These are phyloP conservation scores for Backusella luteola DNA, from an alignment of 192 early-diverging fungal species.

Conservation along the genomic window DNA sequence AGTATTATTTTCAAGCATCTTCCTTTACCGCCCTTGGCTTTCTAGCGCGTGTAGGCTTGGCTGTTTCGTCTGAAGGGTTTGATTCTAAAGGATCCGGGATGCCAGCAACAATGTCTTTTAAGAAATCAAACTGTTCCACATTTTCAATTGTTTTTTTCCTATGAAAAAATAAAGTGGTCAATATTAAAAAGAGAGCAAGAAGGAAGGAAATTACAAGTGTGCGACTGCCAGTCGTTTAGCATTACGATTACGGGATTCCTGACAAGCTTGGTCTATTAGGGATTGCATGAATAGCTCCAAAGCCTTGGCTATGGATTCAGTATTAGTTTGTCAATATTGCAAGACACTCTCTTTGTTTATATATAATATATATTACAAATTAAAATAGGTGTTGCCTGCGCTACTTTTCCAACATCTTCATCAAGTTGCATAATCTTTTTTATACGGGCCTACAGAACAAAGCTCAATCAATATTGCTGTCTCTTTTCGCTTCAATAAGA, in stretches of 20 bases:
- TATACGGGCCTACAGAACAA: constrained; percentile 81
- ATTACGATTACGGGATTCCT: constrained; percentile 73
- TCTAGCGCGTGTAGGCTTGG: neutral
- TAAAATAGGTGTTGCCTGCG: constrained; percentile 93
- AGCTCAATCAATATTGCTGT: neutral
- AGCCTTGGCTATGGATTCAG: constrained; percentile 68
- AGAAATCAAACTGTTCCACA: constrained; percentile 92
- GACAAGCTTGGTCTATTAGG: constrained; percentile 83
- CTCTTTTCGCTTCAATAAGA: neutral
- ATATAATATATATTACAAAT: constrained; percentile 70
- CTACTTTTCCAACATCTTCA: constrained; percentile 98
- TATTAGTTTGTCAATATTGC: neutral
- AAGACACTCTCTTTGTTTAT: neutral
- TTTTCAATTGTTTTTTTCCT: constrained; percentile 80
- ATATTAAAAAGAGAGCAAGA: constrained; percentile 19
- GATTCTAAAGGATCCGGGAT: constrained; percentile 68
- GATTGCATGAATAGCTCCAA: constrained; percentile 96
- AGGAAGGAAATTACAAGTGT: constrained; percentile 70
- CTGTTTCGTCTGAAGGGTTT: neutral
- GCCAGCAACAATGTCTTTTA: constrained; percentile 81
- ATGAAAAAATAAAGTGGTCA: neutral
- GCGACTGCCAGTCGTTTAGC: constrained; percentile 82
- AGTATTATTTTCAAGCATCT: neutral
- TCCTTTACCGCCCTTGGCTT: constrained; percentile 9
- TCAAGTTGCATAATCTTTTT: constrained; percentile 99